These are phyloP conservation scores for Candida anglica DNA, from an alignment of 805 yeast genomes.

Conservation along the genomic window DNA sequence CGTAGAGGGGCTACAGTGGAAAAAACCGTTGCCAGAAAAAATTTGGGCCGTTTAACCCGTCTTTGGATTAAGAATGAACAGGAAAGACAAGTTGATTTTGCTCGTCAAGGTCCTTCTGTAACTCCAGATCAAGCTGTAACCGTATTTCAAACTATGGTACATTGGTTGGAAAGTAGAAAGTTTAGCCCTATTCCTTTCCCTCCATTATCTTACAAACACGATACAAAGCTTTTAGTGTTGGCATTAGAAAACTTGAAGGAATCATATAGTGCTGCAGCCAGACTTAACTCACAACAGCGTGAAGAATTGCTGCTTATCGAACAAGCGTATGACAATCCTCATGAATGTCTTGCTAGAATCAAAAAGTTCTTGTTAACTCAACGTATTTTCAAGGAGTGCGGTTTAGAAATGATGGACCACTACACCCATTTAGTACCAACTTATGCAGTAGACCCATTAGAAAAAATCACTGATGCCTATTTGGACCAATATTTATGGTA, in stretches of 20 bases:
- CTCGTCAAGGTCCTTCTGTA: conserved; percentile 83
- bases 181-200: conserved; percentile 93
- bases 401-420: conserved; percentile 86
- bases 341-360: conserved; percentile 81
- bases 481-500: conserved; percentile 95
- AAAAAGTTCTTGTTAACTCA: conserved; percentile 82
- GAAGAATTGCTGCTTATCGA: conserved; percentile 92
- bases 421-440: conserved; percentile 83
- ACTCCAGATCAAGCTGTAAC: conserved; percentile 86
- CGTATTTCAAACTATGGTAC: conserved; percentile 80
- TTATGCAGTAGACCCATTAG: conserved; percentile 84
- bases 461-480: conserved; percentile 94
- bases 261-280: conserved; percentile 62
- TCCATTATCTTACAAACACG: conserved; percentile 86
- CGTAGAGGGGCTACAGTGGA: conserved; percentile 89
- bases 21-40: conserved; percentile 90
- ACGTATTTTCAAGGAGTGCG: conserved; percentile 86
- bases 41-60: conserved; percentile 85
- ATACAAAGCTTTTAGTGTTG: conserved; percentile 80
- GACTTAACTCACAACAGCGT: conserved; percentile 81
- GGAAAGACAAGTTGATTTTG: conserved; percentile 75
- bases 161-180: conserved; percentile 82
- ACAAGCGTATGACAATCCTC: conserved; percentile 96
- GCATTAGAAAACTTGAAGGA: conserved; percentile 90
- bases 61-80: conserved; percentile 92